Percentiles rank a stretch among this genome's conserved stretches.
These are phyloP conservation scores for Fusarium tricinctum DNA, from an alignment of 2,329 filamentous ascomycete species.

Conservation along the genomic window DNA sequence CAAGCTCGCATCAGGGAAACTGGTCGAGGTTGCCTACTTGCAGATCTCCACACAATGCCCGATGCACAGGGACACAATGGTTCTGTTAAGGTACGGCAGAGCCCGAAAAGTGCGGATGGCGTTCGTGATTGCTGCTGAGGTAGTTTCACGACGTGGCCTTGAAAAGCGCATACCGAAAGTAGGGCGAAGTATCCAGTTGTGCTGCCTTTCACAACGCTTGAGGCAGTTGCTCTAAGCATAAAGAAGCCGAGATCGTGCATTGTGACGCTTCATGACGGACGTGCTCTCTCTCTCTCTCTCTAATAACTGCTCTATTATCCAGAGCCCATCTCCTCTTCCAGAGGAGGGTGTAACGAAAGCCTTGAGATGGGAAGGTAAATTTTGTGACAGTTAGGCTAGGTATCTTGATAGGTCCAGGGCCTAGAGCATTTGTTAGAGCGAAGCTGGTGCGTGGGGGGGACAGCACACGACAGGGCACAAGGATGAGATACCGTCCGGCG, in stretches of 20 bases:
- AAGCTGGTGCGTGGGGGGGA: slow-evolving; percentile 35
- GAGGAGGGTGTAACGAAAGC: slow-evolving; percentile 17
- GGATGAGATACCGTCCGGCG: slow-evolving; percentile 19
- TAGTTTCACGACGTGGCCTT: slow-evolving; percentile 33
- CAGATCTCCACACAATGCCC: slow-evolving; percentile 35
- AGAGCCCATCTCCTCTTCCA: slow-evolving; percentile 16
- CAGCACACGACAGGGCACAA: background rate
- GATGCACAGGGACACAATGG: slow-evolving; percentile 22
- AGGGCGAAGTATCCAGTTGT: slow-evolving; percentile 12
- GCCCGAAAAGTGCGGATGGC: slow-evolving; percentile 40
- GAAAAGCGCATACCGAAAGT: slow-evolving; percentile 17
- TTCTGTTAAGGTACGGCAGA: slow-evolving; percentile 32
- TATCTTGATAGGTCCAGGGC: slow-evolving; percentile 28
- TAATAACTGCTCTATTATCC: background rate
- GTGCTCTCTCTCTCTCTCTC: background rate
- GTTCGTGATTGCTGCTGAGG: slow-evolving; percentile 19
- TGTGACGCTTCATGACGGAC: slow-evolving; percentile 3
- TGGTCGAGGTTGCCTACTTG: slow-evolving; percentile 26
- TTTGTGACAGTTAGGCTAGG: slow-evolving; percentile 8
- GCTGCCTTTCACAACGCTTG: slow-evolving; percentile 17
- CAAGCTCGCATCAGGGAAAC: slow-evolving; percentile 28
- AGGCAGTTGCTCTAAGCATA: slow-evolving; percentile 2
- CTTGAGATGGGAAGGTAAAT: slow-evolving; percentile 25
- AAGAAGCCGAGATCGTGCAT: slow-evolving; percentile 3
- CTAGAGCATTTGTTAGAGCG: slow-evolving; percentile 9